Conservation (phyloP, 805 yeast genomes). For the Pichia exigua region DNA sequence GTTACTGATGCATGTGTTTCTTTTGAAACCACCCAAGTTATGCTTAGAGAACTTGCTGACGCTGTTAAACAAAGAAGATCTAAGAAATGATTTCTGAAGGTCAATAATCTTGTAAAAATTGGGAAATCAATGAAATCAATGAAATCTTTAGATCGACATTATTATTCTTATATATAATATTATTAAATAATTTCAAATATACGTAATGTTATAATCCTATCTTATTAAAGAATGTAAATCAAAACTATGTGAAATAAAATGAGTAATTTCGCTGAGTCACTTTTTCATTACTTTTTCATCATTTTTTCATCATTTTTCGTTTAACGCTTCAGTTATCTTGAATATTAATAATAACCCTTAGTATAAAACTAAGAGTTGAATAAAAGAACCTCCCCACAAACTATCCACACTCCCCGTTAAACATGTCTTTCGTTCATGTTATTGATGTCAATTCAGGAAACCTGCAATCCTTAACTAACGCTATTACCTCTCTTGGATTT, state of each 20-base stretch:
- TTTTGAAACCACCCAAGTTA: conserved; percentile 80
- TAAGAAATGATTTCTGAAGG: conserved; percentile 3
- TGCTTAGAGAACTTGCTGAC: conserved; percentile 68
- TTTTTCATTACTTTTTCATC: not conserved
- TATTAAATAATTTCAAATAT: no score
- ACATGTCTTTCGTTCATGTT: conserved; percentile 43
- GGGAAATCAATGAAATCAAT: no score
- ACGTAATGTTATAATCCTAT: no score
- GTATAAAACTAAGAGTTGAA: no score
- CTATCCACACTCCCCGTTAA: not conserved
- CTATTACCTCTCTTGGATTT: conserved; percentile 72
- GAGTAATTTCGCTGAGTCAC: not conserved
- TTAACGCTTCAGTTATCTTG: no score
- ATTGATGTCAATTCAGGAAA: conserved; percentile 95
- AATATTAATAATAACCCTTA: no score
- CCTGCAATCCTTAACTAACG: conserved; percentile 80
- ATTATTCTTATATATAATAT: not conserved
- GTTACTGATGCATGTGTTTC: conserved; percentile 96
- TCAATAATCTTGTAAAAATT: not conserved
- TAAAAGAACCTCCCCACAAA: no score
- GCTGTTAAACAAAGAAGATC: conserved; percentile 81
- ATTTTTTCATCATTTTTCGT: no score
- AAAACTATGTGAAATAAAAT: no score
- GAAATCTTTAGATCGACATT: not conserved
- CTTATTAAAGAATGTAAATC: no score